Conservation (phyloP, 73 alveolate species). For the Paramecium primaurelia region DNA sequence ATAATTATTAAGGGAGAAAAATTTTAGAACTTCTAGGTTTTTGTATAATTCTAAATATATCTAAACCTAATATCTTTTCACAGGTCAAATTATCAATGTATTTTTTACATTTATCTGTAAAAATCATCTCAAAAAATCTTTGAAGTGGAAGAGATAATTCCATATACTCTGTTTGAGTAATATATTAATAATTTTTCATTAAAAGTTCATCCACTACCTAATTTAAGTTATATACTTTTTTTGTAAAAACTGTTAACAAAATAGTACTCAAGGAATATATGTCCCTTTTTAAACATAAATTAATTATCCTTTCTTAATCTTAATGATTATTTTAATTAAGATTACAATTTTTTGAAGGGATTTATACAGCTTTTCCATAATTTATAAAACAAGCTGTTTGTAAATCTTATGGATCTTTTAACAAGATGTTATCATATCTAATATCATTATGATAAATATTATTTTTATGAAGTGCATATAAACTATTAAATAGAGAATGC, state of each 20-base stretch:
- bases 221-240: background rate
- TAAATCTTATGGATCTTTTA: background rate
- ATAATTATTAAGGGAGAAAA: background rate
- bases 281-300: background rate
- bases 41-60: background rate
- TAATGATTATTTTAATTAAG: background rate
- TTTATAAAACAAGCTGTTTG: background rate
- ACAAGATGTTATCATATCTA: conserved; percentile 26
- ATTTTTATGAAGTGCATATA: background rate
- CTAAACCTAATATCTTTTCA: background rate
- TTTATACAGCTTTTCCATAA: background rate
- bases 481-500: background rate
- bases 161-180: background rate
- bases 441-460: conserved; percentile 48
- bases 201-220: background rate
- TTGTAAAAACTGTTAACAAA: background rate
- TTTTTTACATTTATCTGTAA: background rate
- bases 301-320: background rate
- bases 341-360: background rate
- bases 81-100: background rate
- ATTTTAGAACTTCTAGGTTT: background rate
- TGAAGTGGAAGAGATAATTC: background rate
- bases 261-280: background rate
- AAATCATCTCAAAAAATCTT: background rate
- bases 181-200: background rate